These are phyloP conservation scores for Polyporus tsugae DNA, from an alignment of 1,284 basidiomycete species.

Conservation along the genomic window DNA sequence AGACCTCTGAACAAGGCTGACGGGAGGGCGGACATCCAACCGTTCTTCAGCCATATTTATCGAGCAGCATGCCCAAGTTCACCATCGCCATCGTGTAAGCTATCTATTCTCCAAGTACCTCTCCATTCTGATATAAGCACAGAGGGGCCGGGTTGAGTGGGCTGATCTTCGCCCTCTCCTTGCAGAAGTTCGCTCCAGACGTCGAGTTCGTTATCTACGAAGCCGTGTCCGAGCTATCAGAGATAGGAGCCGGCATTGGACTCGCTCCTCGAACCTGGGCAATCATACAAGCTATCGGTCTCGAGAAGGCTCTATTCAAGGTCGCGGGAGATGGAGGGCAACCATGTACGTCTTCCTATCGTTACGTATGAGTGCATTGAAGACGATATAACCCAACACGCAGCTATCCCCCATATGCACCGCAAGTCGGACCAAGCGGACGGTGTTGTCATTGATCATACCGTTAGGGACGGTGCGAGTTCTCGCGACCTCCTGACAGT, in stretches of 20 bases:
- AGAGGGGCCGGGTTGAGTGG: conserved; percentile 52
- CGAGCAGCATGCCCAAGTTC: conserved; percentile 20
- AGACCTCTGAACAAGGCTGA: not conserved
- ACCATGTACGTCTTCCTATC: conserved; percentile 1
- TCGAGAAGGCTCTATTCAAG: conserved; percentile 55
- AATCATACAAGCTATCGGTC: conserved; percentile 55
- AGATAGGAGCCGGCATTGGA: conserved; percentile 66
- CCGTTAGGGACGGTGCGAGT: conserved; percentile 53
- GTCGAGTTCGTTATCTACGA: conserved; percentile 57
- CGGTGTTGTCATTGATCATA: conserved; percentile 55
- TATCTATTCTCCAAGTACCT: not conserved
- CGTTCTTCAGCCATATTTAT: not conserved
- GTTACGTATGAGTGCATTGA: too few relatives aligned
- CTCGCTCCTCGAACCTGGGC: conserved; percentile 59
- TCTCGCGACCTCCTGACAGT: too few relatives aligned
- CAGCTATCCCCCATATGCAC: conserved; percentile 15
- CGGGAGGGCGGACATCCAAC: not conserved
- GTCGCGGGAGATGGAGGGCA: conserved; percentile 48
- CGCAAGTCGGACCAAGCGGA: conserved; percentile 35
- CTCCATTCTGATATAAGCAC: not conserved
- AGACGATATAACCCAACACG: too few relatives aligned
- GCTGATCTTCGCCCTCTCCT: conserved; percentile 45
- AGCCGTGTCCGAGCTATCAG: conserved; percentile 52
- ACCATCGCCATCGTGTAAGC: conserved; percentile 25
- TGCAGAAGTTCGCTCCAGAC: conserved; percentile 45